Percentiles rank a stretch among this genome's conserved stretches.
These are phyloP conservation scores for Kazachstania sp. DNA, from an alignment of 1,139 yeast species.

Conservation along the genomic window DNA sequence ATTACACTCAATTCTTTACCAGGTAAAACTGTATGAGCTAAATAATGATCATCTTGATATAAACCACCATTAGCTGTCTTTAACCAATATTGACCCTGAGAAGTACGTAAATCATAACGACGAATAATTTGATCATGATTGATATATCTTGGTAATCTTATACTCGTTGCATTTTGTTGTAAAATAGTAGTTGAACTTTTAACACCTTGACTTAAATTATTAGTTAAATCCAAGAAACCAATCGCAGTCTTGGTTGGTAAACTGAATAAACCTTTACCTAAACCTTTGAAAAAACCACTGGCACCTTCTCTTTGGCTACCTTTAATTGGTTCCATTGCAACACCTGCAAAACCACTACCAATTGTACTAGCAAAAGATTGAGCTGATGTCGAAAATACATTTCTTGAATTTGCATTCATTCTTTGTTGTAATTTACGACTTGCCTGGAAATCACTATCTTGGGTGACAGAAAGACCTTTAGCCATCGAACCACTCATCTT, in stretches of 20 bases:
- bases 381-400: slow-evolving; percentile 82
- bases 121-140: slow-evolving; percentile 58
- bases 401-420: slow-evolving; percentile 82
- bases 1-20: slow-evolving; percentile 73
- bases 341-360: slow-evolving; percentile 80
- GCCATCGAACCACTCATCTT: slow-evolving; percentile 91
- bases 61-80: slow-evolving; percentile 76
- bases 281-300: slow-evolving; percentile 82
- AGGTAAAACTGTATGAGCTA: slow-evolving; percentile 77
- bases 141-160: slow-evolving; percentile 72
- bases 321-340: slow-evolving; percentile 83
- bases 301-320: slow-evolving; percentile 86
- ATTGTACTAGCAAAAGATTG: slow-evolving; percentile 80
- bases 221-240: slow-evolving; percentile 88
- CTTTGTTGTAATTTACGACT: slow-evolving; percentile 64
- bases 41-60: slow-evolving; percentile 60
- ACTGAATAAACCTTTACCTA: slow-evolving; percentile 92
- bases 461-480: slow-evolving; percentile 83
- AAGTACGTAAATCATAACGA: slow-evolving; percentile 72
- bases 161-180: slow-evolving; percentile 73
- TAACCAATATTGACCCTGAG: slow-evolving; percentile 92
- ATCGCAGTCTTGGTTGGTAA: slow-evolving; percentile 95
- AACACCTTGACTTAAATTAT: slow-evolving; percentile 89
- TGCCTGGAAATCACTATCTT: slow-evolving; percentile 80
- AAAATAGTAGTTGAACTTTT: slow-evolving; percentile 87